Conservation (phyloP, 2,329 filamentous ascomycete genomes). For the Leptographium galeiforme region DNA sequence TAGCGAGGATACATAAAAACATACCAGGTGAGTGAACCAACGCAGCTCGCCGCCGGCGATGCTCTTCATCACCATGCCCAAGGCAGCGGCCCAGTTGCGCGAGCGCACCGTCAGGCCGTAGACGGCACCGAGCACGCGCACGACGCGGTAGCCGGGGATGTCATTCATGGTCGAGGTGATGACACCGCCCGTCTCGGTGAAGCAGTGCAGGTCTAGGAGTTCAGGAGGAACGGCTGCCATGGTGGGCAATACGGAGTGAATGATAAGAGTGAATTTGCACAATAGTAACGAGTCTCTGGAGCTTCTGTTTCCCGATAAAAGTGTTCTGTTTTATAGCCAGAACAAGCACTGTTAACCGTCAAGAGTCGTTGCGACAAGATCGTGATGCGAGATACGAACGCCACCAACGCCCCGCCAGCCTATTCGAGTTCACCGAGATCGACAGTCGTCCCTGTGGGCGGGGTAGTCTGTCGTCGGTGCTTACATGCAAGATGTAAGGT, state of each 20-base stretch:
- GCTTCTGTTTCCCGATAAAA: too few relatives aligned
- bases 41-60: slow-evolving; percentile 44
- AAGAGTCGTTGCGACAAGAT: too few relatives aligned
- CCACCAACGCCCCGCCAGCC: too few relatives aligned
- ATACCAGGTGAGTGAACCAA: slow-evolving; percentile 42
- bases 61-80: slow-evolving; percentile 43
- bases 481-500: too few relatives aligned
- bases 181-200: slow-evolving; percentile 41
- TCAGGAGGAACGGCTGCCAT: slow-evolving; percentile 9
- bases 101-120: slow-evolving; percentile 27
- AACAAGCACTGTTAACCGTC: too few relatives aligned
- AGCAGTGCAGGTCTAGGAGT: slow-evolving; percentile 33
- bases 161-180: slow-evolving; percentile 53
- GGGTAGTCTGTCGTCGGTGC: too few relatives aligned
- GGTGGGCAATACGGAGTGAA: not conserved
- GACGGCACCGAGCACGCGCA: slow-evolving; percentile 42
- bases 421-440: too few relatives aligned
- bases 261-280: not conserved
- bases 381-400: too few relatives aligned
- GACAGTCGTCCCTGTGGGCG: too few relatives aligned
- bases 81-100: slow-evolving; percentile 42
- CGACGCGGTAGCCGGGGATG: slow-evolving; percentile 45
- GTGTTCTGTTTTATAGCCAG: too few relatives aligned
- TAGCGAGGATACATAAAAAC: slow-evolving; percentile 5
- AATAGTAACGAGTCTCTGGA: too few relatives aligned